Percentiles rank a stretch among this genome's conserved stretches.
Conservation (phyloP, 2,329 filamentous ascomycete species). For the Aureobasidium sp. region DNA sequence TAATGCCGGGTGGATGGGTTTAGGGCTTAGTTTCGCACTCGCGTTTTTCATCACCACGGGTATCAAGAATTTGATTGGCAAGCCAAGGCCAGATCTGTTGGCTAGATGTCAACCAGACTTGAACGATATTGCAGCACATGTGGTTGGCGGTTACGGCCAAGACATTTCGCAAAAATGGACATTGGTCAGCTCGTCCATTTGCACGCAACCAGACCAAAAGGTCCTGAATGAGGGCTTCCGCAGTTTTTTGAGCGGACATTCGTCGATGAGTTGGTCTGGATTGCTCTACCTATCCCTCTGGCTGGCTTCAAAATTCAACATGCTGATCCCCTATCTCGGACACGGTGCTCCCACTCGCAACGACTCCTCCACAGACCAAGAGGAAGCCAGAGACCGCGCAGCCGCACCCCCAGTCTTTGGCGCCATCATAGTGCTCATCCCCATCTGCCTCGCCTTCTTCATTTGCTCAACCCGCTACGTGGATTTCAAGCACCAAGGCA, state of each 20-base stretch:
- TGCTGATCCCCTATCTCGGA: slow-evolving; percentile 62
- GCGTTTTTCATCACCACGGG: slow-evolving; percentile 77
- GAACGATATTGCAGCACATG: slow-evolving; percentile 47
- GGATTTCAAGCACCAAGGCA: slow-evolving; percentile 84
- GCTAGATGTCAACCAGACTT: slow-evolving; percentile 72
- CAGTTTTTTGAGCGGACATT: slow-evolving; percentile 73
- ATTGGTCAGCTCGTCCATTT: slow-evolving; percentile 71
- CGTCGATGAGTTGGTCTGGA: slow-evolving; percentile 68
- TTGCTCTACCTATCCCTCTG: slow-evolving; percentile 82
- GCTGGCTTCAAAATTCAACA: slow-evolving; percentile 73
- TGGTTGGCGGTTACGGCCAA: slow-evolving; percentile 56
- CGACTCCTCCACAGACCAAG: slow-evolving; percentile 13
- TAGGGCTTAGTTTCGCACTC: slow-evolving; percentile 63
- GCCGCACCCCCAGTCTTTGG: slow-evolving; percentile 80
- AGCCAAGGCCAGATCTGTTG: slow-evolving; percentile 57
- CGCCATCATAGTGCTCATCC: slow-evolving; percentile 61
- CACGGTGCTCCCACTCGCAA: slow-evolving; percentile 12
- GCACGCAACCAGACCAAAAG: slow-evolving; percentile 55
- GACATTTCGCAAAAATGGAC: slow-evolving; percentile 51
- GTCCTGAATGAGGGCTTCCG: slow-evolving; percentile 75
- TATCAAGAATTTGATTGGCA: slow-evolving; percentile 69
- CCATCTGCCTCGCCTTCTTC: slow-evolving; percentile 69
- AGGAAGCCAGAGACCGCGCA: slow-evolving; percentile 7
- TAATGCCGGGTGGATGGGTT: slow-evolving; percentile 72
- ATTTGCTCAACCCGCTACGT: slow-evolving; percentile 81